Conservation (phyloP, 208 protist species). For the Leishmania braziliensis region DNA sequence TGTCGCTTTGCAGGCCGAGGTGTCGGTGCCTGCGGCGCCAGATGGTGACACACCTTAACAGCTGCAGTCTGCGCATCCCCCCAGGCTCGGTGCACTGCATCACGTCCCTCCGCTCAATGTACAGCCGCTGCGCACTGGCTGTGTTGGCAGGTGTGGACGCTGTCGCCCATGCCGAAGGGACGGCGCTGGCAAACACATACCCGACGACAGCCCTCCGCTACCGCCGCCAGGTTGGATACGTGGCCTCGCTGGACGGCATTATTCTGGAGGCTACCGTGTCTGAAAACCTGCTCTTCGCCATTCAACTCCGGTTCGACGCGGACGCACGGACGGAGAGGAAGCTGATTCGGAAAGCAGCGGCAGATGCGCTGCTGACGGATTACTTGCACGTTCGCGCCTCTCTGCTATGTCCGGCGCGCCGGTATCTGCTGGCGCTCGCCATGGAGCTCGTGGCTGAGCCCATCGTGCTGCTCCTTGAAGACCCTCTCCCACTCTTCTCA, state of each 20-base stretch:
- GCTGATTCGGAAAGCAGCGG: conserved; percentile 64
- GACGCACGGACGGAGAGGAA: conserved; percentile 54
- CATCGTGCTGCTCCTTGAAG: conserved; percentile 63
- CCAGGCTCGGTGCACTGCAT: conserved; percentile 32
- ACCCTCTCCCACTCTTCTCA: conserved; percentile 35
- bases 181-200: conserved; percentile 50
- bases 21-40: conserved; percentile 3
- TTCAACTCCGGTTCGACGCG: conserved; percentile 42
- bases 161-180: conserved; percentile 49
- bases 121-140: conserved; percentile 28
- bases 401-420: conserved; percentile 4
- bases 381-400: conserved; percentile 11
- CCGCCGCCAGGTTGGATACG: conserved; percentile 32
- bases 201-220: conserved; percentile 21
- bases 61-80: conserved; percentile 27
- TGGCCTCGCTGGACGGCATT: conserved; percentile 65
- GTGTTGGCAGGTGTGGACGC: conserved; percentile 54
- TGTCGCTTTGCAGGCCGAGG: conserved; percentile 1
- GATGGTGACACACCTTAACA: conserved; percentile 21
- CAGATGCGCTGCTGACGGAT: conserved; percentile 63
- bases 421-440: conserved; percentile 52
- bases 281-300: conserved; percentile 64
- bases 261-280: conserved; percentile 55
- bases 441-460: conserved; percentile 62
- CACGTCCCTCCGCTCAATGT: conserved; percentile 39